Conservation (phyloP, 2,329 filamentous ascomycete genomes). For the Bipolaris cookei region DNA sequence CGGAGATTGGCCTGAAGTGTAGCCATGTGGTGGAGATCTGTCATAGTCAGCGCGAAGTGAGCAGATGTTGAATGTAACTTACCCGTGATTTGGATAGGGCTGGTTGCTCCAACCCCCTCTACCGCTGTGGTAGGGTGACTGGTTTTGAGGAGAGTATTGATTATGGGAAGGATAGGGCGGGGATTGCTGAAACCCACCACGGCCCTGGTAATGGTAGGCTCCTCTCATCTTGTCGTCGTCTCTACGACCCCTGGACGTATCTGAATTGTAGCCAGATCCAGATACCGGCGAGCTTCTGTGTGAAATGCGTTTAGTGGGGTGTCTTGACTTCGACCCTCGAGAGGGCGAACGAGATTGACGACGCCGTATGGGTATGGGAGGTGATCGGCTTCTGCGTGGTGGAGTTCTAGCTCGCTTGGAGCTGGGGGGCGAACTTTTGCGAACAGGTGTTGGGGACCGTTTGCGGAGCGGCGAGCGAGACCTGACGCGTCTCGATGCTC, state of each 20-base stretch:
- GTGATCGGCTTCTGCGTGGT: conserved; percentile 32
- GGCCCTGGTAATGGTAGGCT: conserved; percentile 44
- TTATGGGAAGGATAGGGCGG: conserved; percentile 64
- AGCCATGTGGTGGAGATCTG: conserved; percentile 60
- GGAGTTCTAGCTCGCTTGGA: conserved; percentile 27
- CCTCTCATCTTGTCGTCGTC: conserved; percentile 46
- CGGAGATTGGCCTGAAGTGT: conserved; percentile 62
- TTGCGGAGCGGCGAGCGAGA: conserved; percentile 44
- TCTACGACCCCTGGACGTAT: conserved; percentile 36
- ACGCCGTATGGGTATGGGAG: conserved; percentile 32
- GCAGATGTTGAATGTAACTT: conserved; percentile 36
- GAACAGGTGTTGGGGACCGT: conserved; percentile 33
- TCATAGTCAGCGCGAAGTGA: conserved; percentile 33
- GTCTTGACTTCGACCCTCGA: conserved; percentile 18
- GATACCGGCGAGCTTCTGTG: conserved; percentile 37
- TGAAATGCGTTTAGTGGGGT: conserved; percentile 25
- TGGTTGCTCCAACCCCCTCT: conserved; percentile 62
- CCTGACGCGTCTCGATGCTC: conserved; percentile 32
- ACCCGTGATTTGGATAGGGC: conserved; percentile 57
- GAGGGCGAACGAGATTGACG: conserved; percentile 43
- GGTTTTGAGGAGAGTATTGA: conserved; percentile 66
- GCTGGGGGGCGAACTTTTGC: conserved; percentile 34
- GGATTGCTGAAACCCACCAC: conserved; percentile 61
- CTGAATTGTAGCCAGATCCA: conserved; percentile 41
- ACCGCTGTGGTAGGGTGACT: conserved; percentile 64